These are phyloP conservation scores for Pharnaceum exiguum DNA, from an alignment of 148 eudicot genomes.

Conservation along the genomic window DNA sequence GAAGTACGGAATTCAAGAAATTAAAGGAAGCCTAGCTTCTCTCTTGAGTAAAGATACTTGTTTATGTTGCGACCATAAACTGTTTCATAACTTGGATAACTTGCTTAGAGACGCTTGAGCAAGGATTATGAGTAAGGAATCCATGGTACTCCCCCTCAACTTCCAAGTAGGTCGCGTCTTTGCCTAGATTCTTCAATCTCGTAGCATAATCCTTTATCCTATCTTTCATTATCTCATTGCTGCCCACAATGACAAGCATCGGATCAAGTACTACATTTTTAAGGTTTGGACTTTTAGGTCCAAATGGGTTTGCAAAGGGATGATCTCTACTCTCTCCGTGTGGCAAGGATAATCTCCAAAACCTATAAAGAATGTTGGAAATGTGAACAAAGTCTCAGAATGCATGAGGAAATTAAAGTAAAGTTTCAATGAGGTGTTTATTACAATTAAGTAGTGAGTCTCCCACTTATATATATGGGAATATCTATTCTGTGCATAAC, in stretches of 20 bases:
- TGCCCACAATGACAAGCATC: slow-evolving; percentile 54
- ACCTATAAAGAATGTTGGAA: slow-evolving; percentile 33
- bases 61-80: slow-evolving; percentile 26
- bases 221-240: slow-evolving; percentile 58
- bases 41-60: too few relatives aligned
- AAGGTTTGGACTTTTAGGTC: slow-evolving; percentile 46
- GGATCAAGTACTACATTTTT: slow-evolving; percentile 41
- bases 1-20: too few relatives aligned
- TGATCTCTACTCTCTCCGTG: slow-evolving; percentile 45
- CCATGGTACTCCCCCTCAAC: slow-evolving; percentile 63
- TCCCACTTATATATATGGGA: background rate
- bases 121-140: slow-evolving; percentile 40
- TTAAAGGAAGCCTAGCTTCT: too few relatives aligned
- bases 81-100: slow-evolving; percentile 21
- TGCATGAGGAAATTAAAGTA: background rate
- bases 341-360: slow-evolving; percentile 75
- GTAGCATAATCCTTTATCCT: slow-evolving; percentile 48
- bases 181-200: slow-evolving; percentile 46
- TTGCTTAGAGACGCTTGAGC: slow-evolving; percentile 26
- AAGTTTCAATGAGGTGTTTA: background rate
- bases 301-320: slow-evolving; percentile 70
- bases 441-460: too few relatives aligned
- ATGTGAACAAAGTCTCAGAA: background rate
- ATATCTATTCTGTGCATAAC: background rate
- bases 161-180: slow-evolving; percentile 35